phyloP scores from a whole-genome alignment of 805 yeast genomes.

The Babjeviella inositovora region DNA sequence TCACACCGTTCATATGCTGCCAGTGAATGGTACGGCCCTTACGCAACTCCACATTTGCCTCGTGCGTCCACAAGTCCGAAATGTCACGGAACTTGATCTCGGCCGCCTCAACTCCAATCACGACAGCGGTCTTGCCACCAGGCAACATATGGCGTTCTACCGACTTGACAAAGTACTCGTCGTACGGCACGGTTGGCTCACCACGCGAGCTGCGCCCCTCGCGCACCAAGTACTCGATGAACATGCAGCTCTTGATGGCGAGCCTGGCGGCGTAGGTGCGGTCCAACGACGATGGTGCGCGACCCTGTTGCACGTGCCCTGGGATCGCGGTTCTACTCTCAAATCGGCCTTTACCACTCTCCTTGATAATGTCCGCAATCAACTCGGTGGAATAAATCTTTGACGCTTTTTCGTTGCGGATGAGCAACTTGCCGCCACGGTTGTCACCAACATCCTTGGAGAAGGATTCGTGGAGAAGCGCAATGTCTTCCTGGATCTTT shows the following conservation, averaged over 20 bases:
- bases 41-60: slow-evolving; percentile 44
- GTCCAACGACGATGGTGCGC: slow-evolving; percentile 63
- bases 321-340: slow-evolving; percentile 74
- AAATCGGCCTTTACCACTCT: slow-evolving; percentile 46
- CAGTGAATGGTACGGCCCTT: slow-evolving; percentile 60
- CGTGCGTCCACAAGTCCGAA: slow-evolving; percentile 36
- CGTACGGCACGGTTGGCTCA: too few relatives aligned
- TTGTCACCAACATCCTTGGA: slow-evolving; percentile 47
- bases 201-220: too few relatives aligned
- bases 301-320: slow-evolving; percentile 82
- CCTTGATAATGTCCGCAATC: slow-evolving; percentile 55
- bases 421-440: slow-evolving; percentile 52
- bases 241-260: slow-evolving; percentile 54
- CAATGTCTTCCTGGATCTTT: slow-evolving; percentile 50
- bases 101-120: slow-evolving; percentile 60
- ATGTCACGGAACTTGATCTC: slow-evolving; percentile 41
- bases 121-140: slow-evolving; percentile 29
- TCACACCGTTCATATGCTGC: slow-evolving; percentile 38
- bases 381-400: slow-evolving; percentile 52
- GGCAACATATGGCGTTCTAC: too few relatives aligned
- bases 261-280: slow-evolving; percentile 61
- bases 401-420: slow-evolving; percentile 54
- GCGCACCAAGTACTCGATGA: slow-evolving; percentile 50
- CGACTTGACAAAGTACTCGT: too few relatives aligned
- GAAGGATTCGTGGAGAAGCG: slow-evolving; percentile 40